Evolutionary conservation across 1,139 yeast species (phyloP).

Genomic region (Suhomyces maxii): DNA sequence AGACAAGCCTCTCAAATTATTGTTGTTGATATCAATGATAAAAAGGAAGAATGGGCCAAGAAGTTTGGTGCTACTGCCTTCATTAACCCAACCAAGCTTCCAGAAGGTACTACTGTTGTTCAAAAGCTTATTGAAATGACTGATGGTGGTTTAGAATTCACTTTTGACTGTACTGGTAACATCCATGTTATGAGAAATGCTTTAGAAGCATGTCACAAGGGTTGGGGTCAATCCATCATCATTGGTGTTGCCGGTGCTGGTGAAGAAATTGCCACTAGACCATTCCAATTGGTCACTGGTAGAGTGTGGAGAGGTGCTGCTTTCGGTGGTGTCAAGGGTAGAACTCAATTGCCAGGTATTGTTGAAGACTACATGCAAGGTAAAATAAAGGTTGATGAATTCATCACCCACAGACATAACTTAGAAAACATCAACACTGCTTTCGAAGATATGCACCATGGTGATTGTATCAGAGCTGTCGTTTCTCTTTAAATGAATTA

Average conservation of each 20-base stretch:
- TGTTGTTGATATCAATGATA: conserved; percentile 82
- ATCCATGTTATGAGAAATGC: conserved; percentile 94
- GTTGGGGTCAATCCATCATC: conserved; percentile 94
- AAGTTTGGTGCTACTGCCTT: conserved; percentile 96
- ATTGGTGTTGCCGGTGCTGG: conserved; percentile 99
- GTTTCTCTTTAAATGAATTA: conserved; percentile 39
- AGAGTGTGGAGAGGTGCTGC: conserved; percentile 99
- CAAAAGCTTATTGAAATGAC: conserved; percentile 84
- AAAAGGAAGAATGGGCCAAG: conserved; percentile 80
- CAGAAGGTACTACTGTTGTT: conserved; percentile 75
- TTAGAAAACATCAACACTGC: conserved; percentile 81
- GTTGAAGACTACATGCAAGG: conserved; percentile 86
- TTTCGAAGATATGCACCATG: conserved; percentile 92
- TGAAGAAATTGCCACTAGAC: conserved; percentile 92
- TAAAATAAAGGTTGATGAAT: conserved; percentile 87
- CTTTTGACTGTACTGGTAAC: conserved; percentile 98
- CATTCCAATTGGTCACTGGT: conserved; percentile 98
- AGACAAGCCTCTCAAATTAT: conserved; percentile 82
- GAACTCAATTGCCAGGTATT: conserved; percentile 89
- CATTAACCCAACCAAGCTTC: conserved; percentile 75
- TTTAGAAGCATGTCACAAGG: conserved; percentile 95
- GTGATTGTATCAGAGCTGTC: conserved; percentile 93
- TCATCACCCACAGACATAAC: conserved; percentile 85
- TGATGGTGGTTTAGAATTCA: conserved; percentile 94
- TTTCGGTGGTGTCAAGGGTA: conserved; percentile 97